phyloP scores from a whole-genome alignment of 2,329 filamentous ascomycete species.

The Didymella lethalis region DNA sequence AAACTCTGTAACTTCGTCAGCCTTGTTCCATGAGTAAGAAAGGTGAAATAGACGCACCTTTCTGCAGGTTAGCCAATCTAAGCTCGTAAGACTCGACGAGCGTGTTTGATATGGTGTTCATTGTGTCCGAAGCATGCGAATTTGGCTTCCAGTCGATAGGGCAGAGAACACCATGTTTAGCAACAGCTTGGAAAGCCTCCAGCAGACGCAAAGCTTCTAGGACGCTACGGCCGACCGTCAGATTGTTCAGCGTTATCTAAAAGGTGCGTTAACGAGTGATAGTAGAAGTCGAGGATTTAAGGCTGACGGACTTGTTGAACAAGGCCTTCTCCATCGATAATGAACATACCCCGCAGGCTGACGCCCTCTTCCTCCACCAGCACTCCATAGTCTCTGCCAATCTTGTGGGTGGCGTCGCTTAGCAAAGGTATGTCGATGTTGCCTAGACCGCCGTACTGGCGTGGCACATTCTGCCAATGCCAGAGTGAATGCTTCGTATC shows the following conservation, averaged over 20 bases:
- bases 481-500: conserved; percentile 43
- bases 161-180: conserved; percentile 42
- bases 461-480: conserved; percentile 43
- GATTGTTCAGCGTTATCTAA: conserved; percentile 41
- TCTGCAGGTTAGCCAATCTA: conserved; percentile 36
- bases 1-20: conserved; percentile 25
- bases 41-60: conserved; percentile 4
- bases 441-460: conserved; percentile 41
- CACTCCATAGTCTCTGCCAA: conserved; percentile 41
- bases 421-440: conserved; percentile 39
- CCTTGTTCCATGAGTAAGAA: neutral
- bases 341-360: conserved; percentile 42
- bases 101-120: conserved; percentile 38
- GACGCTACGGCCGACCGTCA: conserved; percentile 42
- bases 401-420: conserved; percentile 40
- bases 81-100: conserved; percentile 40
- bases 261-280: neutral
- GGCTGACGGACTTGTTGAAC: conserved; percentile 37
- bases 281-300: neutral
- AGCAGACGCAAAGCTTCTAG: conserved; percentile 42
- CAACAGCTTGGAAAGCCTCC: conserved; percentile 44
- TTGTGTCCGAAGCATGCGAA: conserved; percentile 26
- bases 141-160: conserved; percentile 43
- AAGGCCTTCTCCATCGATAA: conserved; percentile 36
- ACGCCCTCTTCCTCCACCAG: conserved; percentile 43